Base-by-base conservation (phyloP, 1,284 basidiomycete genomes). In the Trichosporon coremiiforme region DNA sequence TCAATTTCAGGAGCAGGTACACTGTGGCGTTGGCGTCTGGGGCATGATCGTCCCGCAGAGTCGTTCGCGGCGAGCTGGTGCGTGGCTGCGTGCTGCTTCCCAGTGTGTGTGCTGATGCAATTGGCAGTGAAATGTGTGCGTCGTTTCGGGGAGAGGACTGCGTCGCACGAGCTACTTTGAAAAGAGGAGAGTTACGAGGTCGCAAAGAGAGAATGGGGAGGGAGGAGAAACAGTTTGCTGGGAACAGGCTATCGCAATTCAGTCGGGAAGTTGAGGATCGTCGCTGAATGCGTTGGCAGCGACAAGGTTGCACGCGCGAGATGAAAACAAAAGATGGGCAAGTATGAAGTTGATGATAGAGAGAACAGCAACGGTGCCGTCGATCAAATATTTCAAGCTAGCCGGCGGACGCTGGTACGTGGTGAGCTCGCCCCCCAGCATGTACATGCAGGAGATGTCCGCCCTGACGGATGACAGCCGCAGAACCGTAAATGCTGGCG, bases 181-280 rank as follows among this genome's bases (percentile, higher is more conserved):
- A 45, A 15, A 7, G 41, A 15, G 41, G 15, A 45, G 41, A 45
- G 41, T 22, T 53, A 22, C 47, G 45, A 53, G 47, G 20, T 22
- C 47, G 47, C n/a, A 53, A 47, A n/a, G 17, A 22, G 47, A 53
- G 47, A 53, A 53, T n/a, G 47, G 45, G 4, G 17, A 17, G 4
- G 15, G 6, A 53, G 7, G 13, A n/a, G n/a, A n/a, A n/a, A n/a
- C n/a, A n/a, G n/a, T n/a, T n/a, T 9, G n/a, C 2, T 20, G 47
- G 47, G 47, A 15, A 53, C 22, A 53, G 47, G 47, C 20, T 53
- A 47, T 47, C 45, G 20, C 47, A 53, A 53, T 53, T 53, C 47
- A 53, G 47, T 22, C 47, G 47, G 47, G 45, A 47, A 12, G n/a
- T 47, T 22, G 47, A 53, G 3, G 20, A 15, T 53, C 47, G 47